Evolutionary conservation across 116 monocot species (phyloP).

Genomic region (Papilionanthe hybrid): DNA sequence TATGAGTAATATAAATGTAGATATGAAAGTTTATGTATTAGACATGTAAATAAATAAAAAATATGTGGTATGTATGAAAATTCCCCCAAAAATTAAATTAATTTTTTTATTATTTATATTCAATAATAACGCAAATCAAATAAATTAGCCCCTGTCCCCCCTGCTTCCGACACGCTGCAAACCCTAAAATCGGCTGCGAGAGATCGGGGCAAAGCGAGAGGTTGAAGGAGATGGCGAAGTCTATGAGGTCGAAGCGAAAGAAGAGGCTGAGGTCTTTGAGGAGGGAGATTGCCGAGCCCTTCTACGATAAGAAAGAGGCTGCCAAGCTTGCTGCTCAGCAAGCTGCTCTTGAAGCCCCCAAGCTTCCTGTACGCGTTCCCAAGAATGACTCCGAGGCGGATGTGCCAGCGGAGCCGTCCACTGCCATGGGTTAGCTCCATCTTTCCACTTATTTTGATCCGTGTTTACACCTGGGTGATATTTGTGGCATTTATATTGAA

Average conservation of each 20-base stretch:
- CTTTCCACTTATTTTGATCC: background rate
- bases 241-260: slow-evolving; percentile 85
- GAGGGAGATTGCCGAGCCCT: slow-evolving; percentile 73
- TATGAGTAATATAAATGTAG: too few species aligned
- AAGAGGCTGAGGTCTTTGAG: slow-evolving; percentile 75
- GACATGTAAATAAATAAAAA: too few species aligned
- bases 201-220: background rate
- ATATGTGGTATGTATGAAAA: too few species aligned
- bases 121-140: too few species aligned
- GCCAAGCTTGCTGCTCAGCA: slow-evolving; percentile 77
- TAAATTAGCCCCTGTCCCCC: too few species aligned
- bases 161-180: background rate
- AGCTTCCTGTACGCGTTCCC: slow-evolving; percentile 54
- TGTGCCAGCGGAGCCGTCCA: slow-evolving; percentile 8
- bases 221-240: slow-evolving; percentile 67
- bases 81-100: too few species aligned
- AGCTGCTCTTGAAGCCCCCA: slow-evolving; percentile 78
- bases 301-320: slow-evolving; percentile 88
- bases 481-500: background rate
- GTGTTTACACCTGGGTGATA: background rate
- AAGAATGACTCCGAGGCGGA: slow-evolving; percentile 5
- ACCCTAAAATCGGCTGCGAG: background rate
- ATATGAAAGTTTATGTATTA: too few species aligned
- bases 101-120: too few species aligned
- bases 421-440: slow-evolving; percentile 27